A percentile compares a stretch with the other conserved stretches of the same genome.
Evolutionary conservation across 2,329 filamentous ascomycete species (phyloP).

Genomic region (Cladophialophora yegresii): DNA sequence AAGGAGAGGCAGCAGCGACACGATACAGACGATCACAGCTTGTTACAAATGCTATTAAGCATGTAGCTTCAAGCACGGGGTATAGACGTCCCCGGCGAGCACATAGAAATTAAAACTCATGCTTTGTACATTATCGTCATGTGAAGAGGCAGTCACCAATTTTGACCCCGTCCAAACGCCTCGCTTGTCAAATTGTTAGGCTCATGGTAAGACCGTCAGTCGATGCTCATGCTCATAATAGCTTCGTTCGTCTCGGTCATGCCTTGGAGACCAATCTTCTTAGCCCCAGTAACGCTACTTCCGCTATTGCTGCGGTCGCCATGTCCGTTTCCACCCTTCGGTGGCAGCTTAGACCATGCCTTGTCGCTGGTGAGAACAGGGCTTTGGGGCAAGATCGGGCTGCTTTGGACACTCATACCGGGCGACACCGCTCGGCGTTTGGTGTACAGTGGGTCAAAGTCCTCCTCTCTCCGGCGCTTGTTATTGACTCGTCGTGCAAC

Average conservation of each 20-base stretch:
- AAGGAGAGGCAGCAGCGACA: background rate
- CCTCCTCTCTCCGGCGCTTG: constrained; percentile 86
- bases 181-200: constrained; percentile 13
- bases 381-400: constrained; percentile 77
- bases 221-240: constrained; percentile 95
- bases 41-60: background rate
- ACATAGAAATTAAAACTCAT: background rate
- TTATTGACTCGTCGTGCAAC: constrained; percentile 75
- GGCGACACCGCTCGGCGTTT: constrained; percentile 91
- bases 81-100: background rate
- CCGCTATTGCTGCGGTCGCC: constrained; percentile 52
- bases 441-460: constrained; percentile 79
- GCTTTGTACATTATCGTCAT: constrained; percentile 4
- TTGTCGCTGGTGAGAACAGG: constrained; percentile 69
- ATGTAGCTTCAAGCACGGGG: background rate
- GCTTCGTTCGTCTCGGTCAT: constrained; percentile 97
- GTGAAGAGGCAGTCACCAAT: constrained; percentile 1
- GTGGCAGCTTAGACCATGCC: constrained; percentile 68
- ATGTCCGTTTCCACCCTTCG: constrained; percentile 58
- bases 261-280: constrained; percentile 75
- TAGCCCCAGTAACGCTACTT: constrained; percentile 48
- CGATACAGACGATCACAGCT: background rate
- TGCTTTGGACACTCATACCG: constrained; percentile 87
- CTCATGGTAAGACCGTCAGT: constrained; percentile 53
- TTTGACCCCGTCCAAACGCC: constrained; percentile 11